Evolutionary conservation across 345 rosid genomes (phyloP).

Genomic region (Salix koriyanagi): DNA sequence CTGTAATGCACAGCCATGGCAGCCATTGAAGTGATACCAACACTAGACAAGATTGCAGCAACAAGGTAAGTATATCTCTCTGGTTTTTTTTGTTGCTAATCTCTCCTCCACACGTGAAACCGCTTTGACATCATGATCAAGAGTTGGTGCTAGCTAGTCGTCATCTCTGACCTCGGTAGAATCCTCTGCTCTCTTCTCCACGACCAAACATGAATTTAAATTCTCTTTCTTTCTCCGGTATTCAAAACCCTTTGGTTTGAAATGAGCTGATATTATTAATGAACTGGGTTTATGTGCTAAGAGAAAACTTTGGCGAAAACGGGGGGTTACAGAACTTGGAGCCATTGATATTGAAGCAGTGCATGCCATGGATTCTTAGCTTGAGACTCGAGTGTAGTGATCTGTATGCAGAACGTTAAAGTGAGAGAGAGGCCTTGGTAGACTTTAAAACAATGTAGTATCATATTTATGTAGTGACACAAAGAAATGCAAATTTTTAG

Average conservation of each 20-base stretch:
- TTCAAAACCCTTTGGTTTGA: not conserved
- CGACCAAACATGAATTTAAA: slow-evolving; percentile 5
- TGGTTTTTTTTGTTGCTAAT: slow-evolving; percentile 55
- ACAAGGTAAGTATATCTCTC: slow-evolving; percentile 75
- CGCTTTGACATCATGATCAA: not conserved
- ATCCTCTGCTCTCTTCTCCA: slow-evolving; percentile 8
- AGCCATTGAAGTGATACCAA: slow-evolving; percentile 81
- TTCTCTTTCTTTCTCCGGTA: slow-evolving; percentile 3
- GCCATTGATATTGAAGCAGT: not conserved
- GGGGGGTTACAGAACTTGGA: slow-evolving; percentile 7
- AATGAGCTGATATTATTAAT: not conserved
- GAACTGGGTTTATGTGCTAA: slow-evolving; percentile 3
- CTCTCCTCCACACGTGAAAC: slow-evolving; percentile 43
- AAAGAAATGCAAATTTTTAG: not conserved
- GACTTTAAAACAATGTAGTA: not conserved
- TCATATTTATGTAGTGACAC: not conserved
- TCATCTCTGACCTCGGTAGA: not conserved
- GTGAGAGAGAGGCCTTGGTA: not conserved
- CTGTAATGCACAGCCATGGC: slow-evolving; percentile 78
- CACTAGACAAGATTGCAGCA: slow-evolving; percentile 85
- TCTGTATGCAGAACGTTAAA: not conserved
- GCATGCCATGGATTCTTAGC: not conserved
- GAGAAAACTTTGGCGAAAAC: not conserved
- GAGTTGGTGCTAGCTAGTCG: not conserved
- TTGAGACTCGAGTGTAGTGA: not conserved